Percentiles rank a stretch among this genome's conserved stretches.
phyloP scores from a whole-genome alignment of 2,329 filamentous ascomycete genomes.

The Penicillium olsonii region DNA sequence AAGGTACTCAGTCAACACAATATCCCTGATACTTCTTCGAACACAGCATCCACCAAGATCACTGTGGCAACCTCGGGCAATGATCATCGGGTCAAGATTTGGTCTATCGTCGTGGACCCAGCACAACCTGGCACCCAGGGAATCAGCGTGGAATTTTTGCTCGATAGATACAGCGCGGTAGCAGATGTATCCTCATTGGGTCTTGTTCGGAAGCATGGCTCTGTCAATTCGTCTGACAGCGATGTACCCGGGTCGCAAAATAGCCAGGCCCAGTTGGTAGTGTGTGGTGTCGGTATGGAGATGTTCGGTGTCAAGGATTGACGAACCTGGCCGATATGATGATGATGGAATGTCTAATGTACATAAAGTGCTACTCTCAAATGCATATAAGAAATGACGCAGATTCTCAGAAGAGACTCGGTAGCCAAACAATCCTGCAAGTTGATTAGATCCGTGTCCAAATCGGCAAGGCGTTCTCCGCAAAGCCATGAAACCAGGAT shows the following conservation, averaged over 20 bases:
- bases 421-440: background rate
- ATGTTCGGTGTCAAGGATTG: constrained; percentile 32
- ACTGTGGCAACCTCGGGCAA: constrained; percentile 45
- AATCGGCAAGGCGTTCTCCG: background rate
- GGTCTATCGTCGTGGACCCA: constrained; percentile 37
- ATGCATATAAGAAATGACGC: constrained; percentile 1
- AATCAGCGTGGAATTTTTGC: constrained; percentile 27
- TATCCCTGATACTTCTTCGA: background rate
- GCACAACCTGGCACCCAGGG: constrained; percentile 17
- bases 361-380: constrained; percentile 7
- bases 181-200: constrained; percentile 58
- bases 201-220: constrained; percentile 27
- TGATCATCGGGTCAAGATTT: constrained; percentile 50
- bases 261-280: constrained; percentile 33
- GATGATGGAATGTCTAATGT: constrained; percentile 18
- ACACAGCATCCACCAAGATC: constrained; percentile 14
- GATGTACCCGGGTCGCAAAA: background rate
- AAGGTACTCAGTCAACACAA: constrained; percentile 29
- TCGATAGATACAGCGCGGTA: constrained; percentile 49
- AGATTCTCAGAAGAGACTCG: background rate
- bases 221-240: constrained; percentile 3
- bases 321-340: constrained; percentile 5
- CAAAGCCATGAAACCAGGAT: background rate
- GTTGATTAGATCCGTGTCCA: background rate
- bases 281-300: constrained; percentile 55